Evolutionary conservation across 2,329 filamentous ascomycete species (phyloP), one percentile per base, ranked within the genome.

Genomic region (Camillea tinctor): DNA sequence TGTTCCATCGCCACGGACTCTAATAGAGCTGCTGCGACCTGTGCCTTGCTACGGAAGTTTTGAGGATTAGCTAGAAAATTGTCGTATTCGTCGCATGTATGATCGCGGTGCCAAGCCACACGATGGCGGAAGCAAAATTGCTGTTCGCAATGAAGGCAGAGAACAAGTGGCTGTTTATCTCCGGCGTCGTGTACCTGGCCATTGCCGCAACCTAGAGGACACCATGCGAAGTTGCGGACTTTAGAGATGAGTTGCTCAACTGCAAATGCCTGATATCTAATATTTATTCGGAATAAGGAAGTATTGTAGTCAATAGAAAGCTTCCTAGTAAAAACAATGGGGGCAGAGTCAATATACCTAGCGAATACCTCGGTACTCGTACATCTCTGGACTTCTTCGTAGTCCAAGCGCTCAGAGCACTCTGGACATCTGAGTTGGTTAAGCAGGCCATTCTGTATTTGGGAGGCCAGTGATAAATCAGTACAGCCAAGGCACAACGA

Each of bases 101-200:
- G 58, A 6, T 70, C 74, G 17, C 74, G 66, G 56, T 81, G 79
- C 79, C 79, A 81, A 0, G 72, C 65, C 2, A 76, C 69, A 9
- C 70, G 71, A 62, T 81, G 79, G 0, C 69, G 71, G 58, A 77
- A 79, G 65, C 80, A 82, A 1, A 76, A 78, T 11, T 75, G 75
- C 24, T 74, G 73, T 3, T 59, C 58, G 59, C 81, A 80, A 50
- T 69, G 63, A 50, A 72, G 64, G 66, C 80, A 80, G 17, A 71
- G 74, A 48, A 80, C 76, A 19, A 78, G 79, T 0, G 80, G 76
- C 3, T 76, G 73, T 1, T 66, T 67, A 1, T 64, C 58, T 17
- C 78, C 78, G 1, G 69, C 74, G 1, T 75, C 73, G 52, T 86
- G 83, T 2, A 84, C 74, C 63, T 86, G 83, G 0, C 84, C 84